Conservation (phyloP, 805 yeast genomes). For the Grigorovia humatica region DNA sequence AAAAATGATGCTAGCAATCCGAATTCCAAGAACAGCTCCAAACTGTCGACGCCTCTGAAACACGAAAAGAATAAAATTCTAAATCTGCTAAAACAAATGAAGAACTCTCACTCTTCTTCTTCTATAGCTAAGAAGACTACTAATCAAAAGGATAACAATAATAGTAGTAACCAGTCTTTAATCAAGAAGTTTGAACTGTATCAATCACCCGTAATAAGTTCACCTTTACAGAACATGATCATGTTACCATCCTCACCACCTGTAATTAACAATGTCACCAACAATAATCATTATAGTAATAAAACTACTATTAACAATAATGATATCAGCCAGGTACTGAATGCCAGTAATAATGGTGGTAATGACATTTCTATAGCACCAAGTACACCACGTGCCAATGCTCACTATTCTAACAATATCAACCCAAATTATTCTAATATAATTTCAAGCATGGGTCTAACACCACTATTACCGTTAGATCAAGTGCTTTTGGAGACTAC, state of each 20-base stretch:
- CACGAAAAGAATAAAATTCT: conserved; percentile 20
- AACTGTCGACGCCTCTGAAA: neutral
- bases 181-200: neutral
- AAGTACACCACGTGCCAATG: neutral
- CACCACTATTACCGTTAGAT: conserved; percentile 17
- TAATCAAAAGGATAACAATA: neutral
- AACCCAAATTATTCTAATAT: neutral
- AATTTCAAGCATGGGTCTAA: conserved; percentile 4
- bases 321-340: neutral
- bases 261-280: neutral
- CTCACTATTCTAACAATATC: neutral
- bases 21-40: neutral
- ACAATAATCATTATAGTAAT: neutral
- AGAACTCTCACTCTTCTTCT: conserved; percentile 3
- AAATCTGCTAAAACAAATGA: conserved; percentile 23
- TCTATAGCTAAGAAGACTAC: neutral
- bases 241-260: conserved; percentile 6
- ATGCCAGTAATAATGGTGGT: neutral
- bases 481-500: conserved; percentile 10
- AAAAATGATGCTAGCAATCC: neutral
- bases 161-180: neutral
- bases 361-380: neutral
- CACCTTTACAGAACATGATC: neutral
- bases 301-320: neutral
- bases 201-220: conserved; percentile 2